A percentile compares a stretch with the other conserved stretches of the same genome.
Conservation (phyloP, 805 yeast species). For the Candida nanaspora region DNA sequence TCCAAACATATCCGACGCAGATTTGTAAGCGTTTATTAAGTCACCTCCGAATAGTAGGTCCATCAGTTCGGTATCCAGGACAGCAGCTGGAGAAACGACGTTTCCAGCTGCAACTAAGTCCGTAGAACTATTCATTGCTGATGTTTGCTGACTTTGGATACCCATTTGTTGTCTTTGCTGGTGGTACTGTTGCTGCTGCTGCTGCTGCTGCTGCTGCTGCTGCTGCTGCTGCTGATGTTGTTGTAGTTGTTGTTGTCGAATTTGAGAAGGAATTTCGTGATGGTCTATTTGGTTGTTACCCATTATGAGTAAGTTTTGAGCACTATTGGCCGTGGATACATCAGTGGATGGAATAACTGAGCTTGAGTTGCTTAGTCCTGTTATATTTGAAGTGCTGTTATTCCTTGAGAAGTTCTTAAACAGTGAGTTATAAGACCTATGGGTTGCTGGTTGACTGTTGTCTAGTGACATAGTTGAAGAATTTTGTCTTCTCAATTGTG, state of each 20-base stretch:
- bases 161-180: neutral
- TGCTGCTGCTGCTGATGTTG: neutral
- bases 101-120: neutral
- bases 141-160: too few relatives aligned
- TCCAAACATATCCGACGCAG: constrained; percentile 2
- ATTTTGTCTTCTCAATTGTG: neutral
- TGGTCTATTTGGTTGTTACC: neutral
- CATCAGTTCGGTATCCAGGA: constrained; percentile 24
- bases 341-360: neutral
- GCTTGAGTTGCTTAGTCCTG: neutral
- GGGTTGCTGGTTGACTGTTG: neutral
- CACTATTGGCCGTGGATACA: neutral
- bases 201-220: neutral
- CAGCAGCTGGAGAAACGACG: neutral
- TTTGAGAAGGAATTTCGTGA: too few relatives aligned
- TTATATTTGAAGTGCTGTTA: neutral
- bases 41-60: constrained; percentile 25
- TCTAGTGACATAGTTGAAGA: neutral
- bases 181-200: neutral
- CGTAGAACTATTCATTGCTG: too few relatives aligned
- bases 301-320: neutral
- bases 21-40: neutral
- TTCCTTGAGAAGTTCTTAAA: constrained; percentile 2
- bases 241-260: constrained; percentile 2
- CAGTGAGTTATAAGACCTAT: constrained; percentile 3